phyloP scores from a whole-genome alignment of 768 basidiomycete species.

The Kwoniella europaea region DNA sequence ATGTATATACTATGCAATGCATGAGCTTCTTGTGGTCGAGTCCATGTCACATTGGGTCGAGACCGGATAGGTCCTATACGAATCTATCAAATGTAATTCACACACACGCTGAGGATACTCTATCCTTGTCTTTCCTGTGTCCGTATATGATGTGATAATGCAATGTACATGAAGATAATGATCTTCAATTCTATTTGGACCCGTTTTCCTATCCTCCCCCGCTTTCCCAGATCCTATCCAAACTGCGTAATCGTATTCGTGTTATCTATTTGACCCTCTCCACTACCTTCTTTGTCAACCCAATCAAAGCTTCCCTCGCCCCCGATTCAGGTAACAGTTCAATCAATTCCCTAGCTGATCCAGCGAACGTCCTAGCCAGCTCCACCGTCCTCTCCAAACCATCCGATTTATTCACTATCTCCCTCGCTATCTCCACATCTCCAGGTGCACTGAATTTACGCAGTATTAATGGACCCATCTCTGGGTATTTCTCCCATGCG shows the following conservation, averaged over 20 bases:
- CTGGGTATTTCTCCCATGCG: conserved; percentile 80
- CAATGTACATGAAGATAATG: background rate
- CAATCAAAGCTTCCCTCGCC: conserved; percentile 74
- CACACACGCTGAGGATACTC: too few relatives aligned
- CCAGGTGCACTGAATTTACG: conserved; percentile 77
- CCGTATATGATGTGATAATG: too few relatives aligned
- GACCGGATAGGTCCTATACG: too few relatives aligned
- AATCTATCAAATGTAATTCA: too few relatives aligned
- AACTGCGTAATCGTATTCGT: background rate
- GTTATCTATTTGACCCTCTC: conserved; percentile 51
- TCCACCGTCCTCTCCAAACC: conserved; percentile 78
- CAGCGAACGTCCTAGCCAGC: conserved; percentile 76
- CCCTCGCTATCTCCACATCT: conserved; percentile 76
- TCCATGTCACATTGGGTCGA: too few relatives aligned
- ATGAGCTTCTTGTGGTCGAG: too few relatives aligned
- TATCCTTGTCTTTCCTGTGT: too few relatives aligned
- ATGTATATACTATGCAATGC: too few relatives aligned
- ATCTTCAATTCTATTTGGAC: background rate
- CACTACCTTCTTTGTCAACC: conserved; percentile 70
- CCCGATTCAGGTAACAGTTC: conserved; percentile 77
- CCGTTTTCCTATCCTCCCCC: background rate
- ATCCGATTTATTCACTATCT: conserved; percentile 71
- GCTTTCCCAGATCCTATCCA: background rate
- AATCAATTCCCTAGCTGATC: conserved; percentile 74
- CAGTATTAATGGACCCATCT: conserved; percentile 73